Evolutionary conservation across 2,329 filamentous ascomycete species (phyloP).

Genomic region (Berkeleyomyces basicola): DNA sequence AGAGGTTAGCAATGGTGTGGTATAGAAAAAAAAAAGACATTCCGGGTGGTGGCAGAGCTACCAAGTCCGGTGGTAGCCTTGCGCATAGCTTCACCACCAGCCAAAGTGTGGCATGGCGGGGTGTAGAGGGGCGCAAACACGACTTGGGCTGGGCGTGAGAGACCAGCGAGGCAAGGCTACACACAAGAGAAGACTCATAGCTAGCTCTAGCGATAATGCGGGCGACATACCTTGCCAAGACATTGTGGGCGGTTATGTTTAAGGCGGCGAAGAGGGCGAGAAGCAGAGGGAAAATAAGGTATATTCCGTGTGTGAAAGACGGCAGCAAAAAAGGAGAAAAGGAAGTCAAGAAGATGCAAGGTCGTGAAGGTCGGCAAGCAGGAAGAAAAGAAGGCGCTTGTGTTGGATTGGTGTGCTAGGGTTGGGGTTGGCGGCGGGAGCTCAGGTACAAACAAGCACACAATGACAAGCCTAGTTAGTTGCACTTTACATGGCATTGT

Average conservation of each 20-base stretch:
- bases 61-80: background rate
- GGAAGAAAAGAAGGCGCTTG: background rate
- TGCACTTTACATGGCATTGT: background rate
- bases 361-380: slow-evolving; percentile 7
- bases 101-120: background rate
- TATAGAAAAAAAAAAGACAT: background rate
- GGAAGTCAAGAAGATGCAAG: slow-evolving; percentile 8
- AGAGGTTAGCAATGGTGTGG: slow-evolving; percentile 17
- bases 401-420: background rate
- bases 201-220: background rate
- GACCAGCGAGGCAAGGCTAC: background rate
- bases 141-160: background rate
- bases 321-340: background rate
- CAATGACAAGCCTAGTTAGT: background rate
- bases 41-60: background rate
- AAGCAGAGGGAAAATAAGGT: slow-evolving; percentile 12
- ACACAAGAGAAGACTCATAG: background rate
- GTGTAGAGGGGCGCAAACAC: background rate
- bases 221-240: slow-evolving; percentile 52
- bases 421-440: background rate
- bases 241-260: slow-evolving; percentile 30
- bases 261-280: slow-evolving; percentile 11
- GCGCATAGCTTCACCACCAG: background rate
- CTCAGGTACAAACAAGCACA: background rate
- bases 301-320: background rate